A percentile compares a stretch with the other conserved stretches of the same genome.
These are phyloP conservation scores for Tagetes erecta DNA, from an alignment of 129 eudicot genomes.

Conservation along the genomic window DNA sequence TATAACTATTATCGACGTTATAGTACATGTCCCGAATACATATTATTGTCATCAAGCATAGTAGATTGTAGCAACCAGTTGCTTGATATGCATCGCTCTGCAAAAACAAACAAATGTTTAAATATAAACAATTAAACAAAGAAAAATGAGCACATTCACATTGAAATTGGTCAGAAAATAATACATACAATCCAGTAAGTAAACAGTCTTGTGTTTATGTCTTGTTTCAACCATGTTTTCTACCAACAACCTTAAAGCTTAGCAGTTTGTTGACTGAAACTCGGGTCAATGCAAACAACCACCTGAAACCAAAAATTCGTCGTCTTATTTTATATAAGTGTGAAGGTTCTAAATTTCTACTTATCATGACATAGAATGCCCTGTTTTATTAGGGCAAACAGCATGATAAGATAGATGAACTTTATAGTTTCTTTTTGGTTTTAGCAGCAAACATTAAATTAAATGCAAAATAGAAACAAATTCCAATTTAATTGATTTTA, in stretches of 20 bases:
- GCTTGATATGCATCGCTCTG: slow-evolving; percentile 97
- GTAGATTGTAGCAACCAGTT: slow-evolving; percentile 86
- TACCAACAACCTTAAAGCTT: slow-evolving; percentile 45
- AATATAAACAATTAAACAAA: neutral
- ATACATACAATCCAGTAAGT: slow-evolving; percentile 92
- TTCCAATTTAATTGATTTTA: too few relatives aligned
- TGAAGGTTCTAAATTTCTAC: slow-evolving; percentile 6
- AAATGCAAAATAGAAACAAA: neutral
- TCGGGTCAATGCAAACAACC: slow-evolving; percentile 82
- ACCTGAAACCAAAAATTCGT: slow-evolving; percentile 50
- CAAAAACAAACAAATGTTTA: neutral
- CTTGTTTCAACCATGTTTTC: neutral
- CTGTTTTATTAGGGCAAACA: too few relatives aligned
- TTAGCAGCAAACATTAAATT: neutral
- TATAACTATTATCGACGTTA: too few relatives aligned
- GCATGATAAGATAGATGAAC: too few relatives aligned
- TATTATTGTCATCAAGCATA: slow-evolving; percentile 35
- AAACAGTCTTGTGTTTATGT: slow-evolving; percentile 48
- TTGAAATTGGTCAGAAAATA: neutral
- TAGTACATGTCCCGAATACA: neutral
- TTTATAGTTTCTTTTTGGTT: neutral
- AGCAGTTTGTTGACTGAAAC: slow-evolving; percentile 57
- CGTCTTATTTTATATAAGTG: neutral
- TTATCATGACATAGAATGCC: neutral
- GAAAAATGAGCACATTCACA: neutral